Evolutionary conservation across 805 yeast genomes (phyloP), one percentile per base, ranked within the genome.

Genomic region (Spathaspora gorwiae): DNA sequence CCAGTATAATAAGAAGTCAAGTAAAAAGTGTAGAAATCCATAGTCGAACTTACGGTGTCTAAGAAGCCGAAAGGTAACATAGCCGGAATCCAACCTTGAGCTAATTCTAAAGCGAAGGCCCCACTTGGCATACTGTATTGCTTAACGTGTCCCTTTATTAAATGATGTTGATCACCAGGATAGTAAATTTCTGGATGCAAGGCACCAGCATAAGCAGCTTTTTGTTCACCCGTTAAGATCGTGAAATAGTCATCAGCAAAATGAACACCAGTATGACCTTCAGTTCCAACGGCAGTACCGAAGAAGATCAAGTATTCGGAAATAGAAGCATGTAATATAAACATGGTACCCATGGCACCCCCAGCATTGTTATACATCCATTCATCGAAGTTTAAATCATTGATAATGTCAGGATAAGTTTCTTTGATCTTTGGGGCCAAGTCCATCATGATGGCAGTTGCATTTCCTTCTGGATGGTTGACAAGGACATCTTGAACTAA

Each of bases 281-380:
- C 97, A 12, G 96, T 90, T 36, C 98, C 99, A 6, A 84, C 78
- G 2, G 97, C 88, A 39, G 95, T 78, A 41, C 99, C 99, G 53
- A 94, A 94, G 62, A 94, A 78, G 60, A 94, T 94, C 62, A 94
- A 68, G 62, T 94, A 94, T 68, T 94, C 99, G 6, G 94, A 75
- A 56, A 94, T 74, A 7, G 98, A 94, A 9, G 98, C 97, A 65
- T 94, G 99, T 53, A 92, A 73, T 49, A 94, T 88, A 56, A 88
- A 78, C 98, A 94, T 92, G 45, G 90, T 81, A 24, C 95, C 94
- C 99, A 94, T 94, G 43, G 99, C 98, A 54, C 96, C 96, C 45
- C 99, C 99, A 3, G 99, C 99, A 57, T 88, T 89, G 77, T 94
- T 94, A 79, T 83, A 92, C 42, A 94, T 85, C 98, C 98, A 94